A percentile compares a stretch with the other conserved stretches of the same genome.
Conservation (phyloP, 2,329 filamentous ascomycete genomes). For the Sphaerulina populicola region DNA sequence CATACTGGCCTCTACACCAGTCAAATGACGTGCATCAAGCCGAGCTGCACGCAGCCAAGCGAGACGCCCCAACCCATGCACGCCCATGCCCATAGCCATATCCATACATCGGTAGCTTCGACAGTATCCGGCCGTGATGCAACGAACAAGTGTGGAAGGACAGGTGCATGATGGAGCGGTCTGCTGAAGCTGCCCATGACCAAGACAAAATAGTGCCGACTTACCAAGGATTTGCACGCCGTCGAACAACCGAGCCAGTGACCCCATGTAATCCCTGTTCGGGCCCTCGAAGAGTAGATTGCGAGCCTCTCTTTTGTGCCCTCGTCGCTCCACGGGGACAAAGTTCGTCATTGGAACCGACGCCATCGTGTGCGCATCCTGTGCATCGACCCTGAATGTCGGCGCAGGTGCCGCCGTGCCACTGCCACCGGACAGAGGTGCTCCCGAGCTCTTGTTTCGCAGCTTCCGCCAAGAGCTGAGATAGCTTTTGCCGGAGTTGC, state of each 20-base stretch:
- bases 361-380: conserved; percentile 51
- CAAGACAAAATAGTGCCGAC: conserved; percentile 27
- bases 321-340: conserved; percentile 50
- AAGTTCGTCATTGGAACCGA: conserved; percentile 59
- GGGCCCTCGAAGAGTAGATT: conserved; percentile 69
- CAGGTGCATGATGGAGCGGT: conserved; percentile 3
- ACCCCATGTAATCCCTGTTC: conserved; percentile 83
- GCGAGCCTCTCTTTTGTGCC: conserved; percentile 46
- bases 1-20: no score
- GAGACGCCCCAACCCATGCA: conserved; percentile 4
- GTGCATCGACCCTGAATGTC: conserved; percentile 39
- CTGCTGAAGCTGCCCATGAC: conserved; percentile 4
- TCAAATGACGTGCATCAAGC: conserved; percentile 8
- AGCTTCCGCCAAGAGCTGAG: conserved; percentile 84
- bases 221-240: conserved; percentile 85
- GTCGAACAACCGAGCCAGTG: conserved; percentile 83
- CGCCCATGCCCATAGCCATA: background rate
- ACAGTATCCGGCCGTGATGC: background rate
- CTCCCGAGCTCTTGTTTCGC: conserved; percentile 74
- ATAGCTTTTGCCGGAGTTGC: conserved; percentile 64
- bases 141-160: no score
- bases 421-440: conserved; percentile 31
- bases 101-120: background rate
- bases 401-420: conserved; percentile 1
- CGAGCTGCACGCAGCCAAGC: conserved; percentile 12